phyloP scores from a whole-genome alignment of 345 rosid genomes.

The Eucalyptus shirleyi region DNA sequence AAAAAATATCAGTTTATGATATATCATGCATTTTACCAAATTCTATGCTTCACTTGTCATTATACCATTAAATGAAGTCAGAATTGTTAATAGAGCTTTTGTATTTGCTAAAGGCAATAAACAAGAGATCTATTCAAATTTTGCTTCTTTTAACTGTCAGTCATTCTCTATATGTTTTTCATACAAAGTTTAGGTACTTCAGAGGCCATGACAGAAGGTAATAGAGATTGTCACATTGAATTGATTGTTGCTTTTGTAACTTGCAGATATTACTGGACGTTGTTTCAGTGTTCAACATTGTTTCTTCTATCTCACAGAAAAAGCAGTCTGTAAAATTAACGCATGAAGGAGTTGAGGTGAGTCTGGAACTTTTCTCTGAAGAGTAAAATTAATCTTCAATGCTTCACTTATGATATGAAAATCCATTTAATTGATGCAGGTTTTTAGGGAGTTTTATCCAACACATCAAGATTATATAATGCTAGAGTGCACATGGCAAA shows the following conservation, averaged over 20 bases:
- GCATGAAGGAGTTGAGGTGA: slow-evolving; percentile 66
- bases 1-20: not conserved
- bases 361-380: not conserved
- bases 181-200: not conserved
- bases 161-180: not conserved
- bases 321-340: slow-evolving; percentile 68
- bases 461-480: slow-evolving; percentile 25
- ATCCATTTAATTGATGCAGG: slow-evolving; percentile 15
- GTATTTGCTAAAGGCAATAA: not conserved
- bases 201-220: not conserved
- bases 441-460: slow-evolving; percentile 72
- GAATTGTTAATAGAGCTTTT: not conserved
- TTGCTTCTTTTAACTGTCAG: not conserved
- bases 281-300: slow-evolving; percentile 55
- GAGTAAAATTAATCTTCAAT: not conserved
- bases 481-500: slow-evolving; percentile 53
- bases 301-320: slow-evolving; percentile 49
- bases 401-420: not conserved
- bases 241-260: not conserved
- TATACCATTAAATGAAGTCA: not conserved
- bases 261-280: slow-evolving; percentile 69
- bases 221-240: not conserved
- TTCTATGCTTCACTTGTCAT: not conserved
- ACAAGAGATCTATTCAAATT: not conserved
- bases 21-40: not conserved